Evolutionary conservation across 768 basidiomycete genomes (phyloP).

Genomic region (Favolaschia claudopus): DNA sequence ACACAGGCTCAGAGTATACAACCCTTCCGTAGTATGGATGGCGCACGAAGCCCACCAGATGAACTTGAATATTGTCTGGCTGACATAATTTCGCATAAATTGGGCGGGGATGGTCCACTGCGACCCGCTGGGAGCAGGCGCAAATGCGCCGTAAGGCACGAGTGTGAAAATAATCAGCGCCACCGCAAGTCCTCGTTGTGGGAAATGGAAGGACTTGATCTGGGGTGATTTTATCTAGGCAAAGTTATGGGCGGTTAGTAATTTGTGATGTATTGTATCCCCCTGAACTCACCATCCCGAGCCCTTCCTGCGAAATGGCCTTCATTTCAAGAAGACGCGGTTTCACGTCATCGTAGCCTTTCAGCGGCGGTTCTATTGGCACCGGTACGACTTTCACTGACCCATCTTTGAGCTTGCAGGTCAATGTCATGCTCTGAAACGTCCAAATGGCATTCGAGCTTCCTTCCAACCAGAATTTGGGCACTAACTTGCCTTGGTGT

Average conservation of each 20-base stretch:
- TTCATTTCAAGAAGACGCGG: slow-evolving; percentile 84
- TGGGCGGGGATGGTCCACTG: slow-evolving; percentile 43
- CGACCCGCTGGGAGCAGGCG: slow-evolving; percentile 34
- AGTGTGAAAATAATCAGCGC: slow-evolving; percentile 34
- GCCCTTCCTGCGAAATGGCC: slow-evolving; percentile 76
- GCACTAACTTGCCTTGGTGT: slow-evolving; percentile 59
- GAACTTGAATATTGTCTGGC: slow-evolving; percentile 36
- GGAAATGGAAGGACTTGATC: slow-evolving; percentile 64
- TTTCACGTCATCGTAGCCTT: slow-evolving; percentile 83
- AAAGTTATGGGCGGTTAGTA: background rate
- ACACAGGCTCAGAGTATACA: slow-evolving; percentile 58
- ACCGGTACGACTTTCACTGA: slow-evolving; percentile 59
- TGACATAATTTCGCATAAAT: slow-evolving; percentile 37
- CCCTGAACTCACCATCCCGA: slow-evolving; percentile 81
- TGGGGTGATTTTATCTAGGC: slow-evolving; percentile 66
- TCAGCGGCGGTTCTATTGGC: slow-evolving; percentile 73
- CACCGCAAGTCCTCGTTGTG: slow-evolving; percentile 35
- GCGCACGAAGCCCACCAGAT: slow-evolving; percentile 42
- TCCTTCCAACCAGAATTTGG: background rate
- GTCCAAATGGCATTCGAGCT: too few species aligned
- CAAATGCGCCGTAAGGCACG: slow-evolving; percentile 38
- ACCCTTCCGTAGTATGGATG: slow-evolving; percentile 53
- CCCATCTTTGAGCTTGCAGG: slow-evolving; percentile 62
- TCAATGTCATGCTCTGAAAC: slow-evolving; percentile 71
- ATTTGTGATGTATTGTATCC: background rate